phyloP scores from a whole-genome alignment of 1,284 basidiomycete genomes.

The Sutorius eximius region DNA sequence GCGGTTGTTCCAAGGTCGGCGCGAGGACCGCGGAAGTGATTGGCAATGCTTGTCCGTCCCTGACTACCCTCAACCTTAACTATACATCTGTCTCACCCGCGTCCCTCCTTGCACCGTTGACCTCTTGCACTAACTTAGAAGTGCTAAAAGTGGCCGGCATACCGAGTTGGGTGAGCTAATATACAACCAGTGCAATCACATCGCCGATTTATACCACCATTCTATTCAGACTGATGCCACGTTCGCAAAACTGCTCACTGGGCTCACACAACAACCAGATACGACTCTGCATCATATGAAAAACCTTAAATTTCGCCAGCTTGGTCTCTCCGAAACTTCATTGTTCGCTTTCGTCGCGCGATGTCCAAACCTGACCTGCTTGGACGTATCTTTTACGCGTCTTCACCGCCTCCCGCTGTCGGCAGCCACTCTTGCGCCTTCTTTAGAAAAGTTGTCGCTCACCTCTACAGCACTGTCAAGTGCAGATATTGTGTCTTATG shows the following conservation, averaged over 20 bases:
- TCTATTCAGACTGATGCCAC: slow-evolving; percentile 56
- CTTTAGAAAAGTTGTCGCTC: slow-evolving; percentile 59
- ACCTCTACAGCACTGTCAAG: slow-evolving; percentile 54
- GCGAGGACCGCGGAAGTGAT: slow-evolving; percentile 46
- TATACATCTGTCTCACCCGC: slow-evolving; percentile 56
- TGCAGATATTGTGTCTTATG: slow-evolving; percentile 41
- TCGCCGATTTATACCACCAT: background rate
- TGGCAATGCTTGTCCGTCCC: slow-evolving; percentile 43
- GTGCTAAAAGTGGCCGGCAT: slow-evolving; percentile 65
- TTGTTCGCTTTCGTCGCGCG: slow-evolving; percentile 43
- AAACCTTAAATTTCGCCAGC: slow-evolving; percentile 61
- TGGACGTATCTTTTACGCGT: slow-evolving; percentile 68
- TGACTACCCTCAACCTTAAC: slow-evolving; percentile 57
- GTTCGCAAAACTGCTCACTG: slow-evolving; percentile 46
- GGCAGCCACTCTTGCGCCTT: slow-evolving; percentile 13
- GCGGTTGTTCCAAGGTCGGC: slow-evolving; percentile 60
- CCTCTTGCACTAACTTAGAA: slow-evolving; percentile 44
- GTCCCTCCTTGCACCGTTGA: slow-evolving; percentile 48
- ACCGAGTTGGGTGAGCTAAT: slow-evolving; percentile 51
- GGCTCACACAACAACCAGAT: slow-evolving; percentile 27
- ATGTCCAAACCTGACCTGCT: slow-evolving; percentile 51
- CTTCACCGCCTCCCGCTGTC: slow-evolving; percentile 38
- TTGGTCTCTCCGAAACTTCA: slow-evolving; percentile 49
- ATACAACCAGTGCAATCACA: background rate
- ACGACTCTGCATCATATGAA: slow-evolving; percentile 42